Percentiles rank a stretch among this genome's conserved stretches.
phyloP scores from a whole-genome alignment of 768 basidiomycete genomes.

The Clathrus columnatus region DNA sequence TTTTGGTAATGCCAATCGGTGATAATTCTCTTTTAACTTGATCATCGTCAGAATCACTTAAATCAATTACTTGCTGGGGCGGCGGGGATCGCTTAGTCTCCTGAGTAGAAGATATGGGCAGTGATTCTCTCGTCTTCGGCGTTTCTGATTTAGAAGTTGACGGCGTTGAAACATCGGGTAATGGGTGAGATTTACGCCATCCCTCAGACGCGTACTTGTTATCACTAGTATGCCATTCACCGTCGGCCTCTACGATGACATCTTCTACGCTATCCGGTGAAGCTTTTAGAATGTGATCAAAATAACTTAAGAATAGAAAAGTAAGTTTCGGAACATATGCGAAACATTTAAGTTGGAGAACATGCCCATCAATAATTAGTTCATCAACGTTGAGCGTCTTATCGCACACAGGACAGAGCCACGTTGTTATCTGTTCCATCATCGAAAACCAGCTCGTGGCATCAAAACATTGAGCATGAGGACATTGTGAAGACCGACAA shows the following conservation, averaged over 20 bases:
- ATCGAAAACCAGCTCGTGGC: slow-evolving; percentile 88
- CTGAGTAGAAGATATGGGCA: slow-evolving; percentile 15
- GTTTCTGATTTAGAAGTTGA: slow-evolving; percentile 4
- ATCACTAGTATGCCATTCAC: slow-evolving; percentile 92
- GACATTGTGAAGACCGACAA: slow-evolving; percentile 78
- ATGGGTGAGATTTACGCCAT: slow-evolving; percentile 40
- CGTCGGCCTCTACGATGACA: slow-evolving; percentile 88
- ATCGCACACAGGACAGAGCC: slow-evolving; percentile 92
- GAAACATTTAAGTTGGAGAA: background rate
- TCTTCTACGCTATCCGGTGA: slow-evolving; percentile 81
- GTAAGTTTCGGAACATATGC: background rate
- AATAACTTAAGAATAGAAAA: slow-evolving; percentile 65
- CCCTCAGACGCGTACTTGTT: slow-evolving; percentile 66
- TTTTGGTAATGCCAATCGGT: slow-evolving; percentile 28
- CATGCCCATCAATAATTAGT: slow-evolving; percentile 86
- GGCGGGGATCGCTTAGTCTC: slow-evolving; percentile 20
- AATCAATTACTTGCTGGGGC: slow-evolving; percentile 46
- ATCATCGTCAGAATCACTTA: slow-evolving; percentile 64
- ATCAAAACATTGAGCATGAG: slow-evolving; percentile 94
- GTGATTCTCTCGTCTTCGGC: slow-evolving; percentile 31
- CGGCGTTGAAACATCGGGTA: slow-evolving; percentile 4
- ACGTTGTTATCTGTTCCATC: slow-evolving; percentile 95
- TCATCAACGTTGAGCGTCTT: slow-evolving; percentile 68
- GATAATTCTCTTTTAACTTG: slow-evolving; percentile 71
- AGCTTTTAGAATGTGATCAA: slow-evolving; percentile 71